Evolutionary conservation across 805 yeast species (phyloP).

Genomic region (Saccharomycopsis javanensis): DNA sequence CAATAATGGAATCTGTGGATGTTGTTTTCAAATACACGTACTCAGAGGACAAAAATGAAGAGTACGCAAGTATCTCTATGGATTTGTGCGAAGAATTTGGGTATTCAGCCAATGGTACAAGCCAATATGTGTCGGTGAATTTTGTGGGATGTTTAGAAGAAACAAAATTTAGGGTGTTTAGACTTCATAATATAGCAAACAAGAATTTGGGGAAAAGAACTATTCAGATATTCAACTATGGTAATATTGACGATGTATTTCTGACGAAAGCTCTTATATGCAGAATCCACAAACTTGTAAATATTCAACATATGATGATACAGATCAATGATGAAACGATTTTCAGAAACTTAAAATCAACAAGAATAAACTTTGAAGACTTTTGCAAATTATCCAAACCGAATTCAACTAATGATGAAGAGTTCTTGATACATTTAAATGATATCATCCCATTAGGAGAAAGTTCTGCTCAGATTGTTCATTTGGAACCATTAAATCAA

Average conservation of each 20-base stretch:
- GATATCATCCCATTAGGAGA: constrained; percentile 36
- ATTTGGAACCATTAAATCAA: constrained; percentile 69
- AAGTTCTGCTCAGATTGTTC: constrained; percentile 39
- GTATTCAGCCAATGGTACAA: neutral
- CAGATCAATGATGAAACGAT: constrained; percentile 22
- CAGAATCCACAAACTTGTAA: neutral
- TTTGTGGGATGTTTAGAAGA: constrained; percentile 2
- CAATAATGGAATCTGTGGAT: neutral
- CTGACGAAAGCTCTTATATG: constrained; percentile 4
- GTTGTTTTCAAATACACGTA: neutral
- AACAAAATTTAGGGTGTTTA: constrained; percentile 7
- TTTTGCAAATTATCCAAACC: constrained; percentile 21
- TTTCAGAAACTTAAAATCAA: constrained; percentile 12
- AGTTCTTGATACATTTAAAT: constrained; percentile 25
- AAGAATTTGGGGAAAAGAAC: constrained; percentile 6
- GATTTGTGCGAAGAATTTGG: neutral
- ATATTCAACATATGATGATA: constrained; percentile 19
- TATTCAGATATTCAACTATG: neutral
- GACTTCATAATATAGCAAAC: neutral
- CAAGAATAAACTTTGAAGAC: constrained; percentile 2
- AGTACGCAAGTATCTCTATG: neutral
- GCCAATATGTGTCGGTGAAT: constrained; percentile 10
- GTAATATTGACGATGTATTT: neutral
- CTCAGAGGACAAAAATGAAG: neutral
- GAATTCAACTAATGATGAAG: constrained; percentile 15